Percentiles rank a stretch among this genome's conserved stretches.
These are phyloP conservation scores for Macrotyloma uniflorum DNA, from an alignment of 306 rosid genomes.

Conservation along the genomic window DNA sequence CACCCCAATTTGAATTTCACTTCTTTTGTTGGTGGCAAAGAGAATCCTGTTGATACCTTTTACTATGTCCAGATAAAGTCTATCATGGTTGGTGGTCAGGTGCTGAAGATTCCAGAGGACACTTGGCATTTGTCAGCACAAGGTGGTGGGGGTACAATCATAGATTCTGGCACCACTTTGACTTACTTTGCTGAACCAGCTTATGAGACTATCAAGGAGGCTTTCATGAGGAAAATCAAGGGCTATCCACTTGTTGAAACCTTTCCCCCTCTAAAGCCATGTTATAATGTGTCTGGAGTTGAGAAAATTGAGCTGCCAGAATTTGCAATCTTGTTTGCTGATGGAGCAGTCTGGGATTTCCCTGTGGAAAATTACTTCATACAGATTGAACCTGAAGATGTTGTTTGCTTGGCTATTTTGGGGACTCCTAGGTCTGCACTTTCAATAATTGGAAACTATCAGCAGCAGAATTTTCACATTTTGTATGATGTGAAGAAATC, in stretches of 20 bases:
- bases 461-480: slow-evolving; percentile 86
- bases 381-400: slow-evolving; percentile 56
- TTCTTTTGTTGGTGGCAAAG: slow-evolving; percentile 63
- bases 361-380: slow-evolving; percentile 83
- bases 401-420: slow-evolving; percentile 73
- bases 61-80: slow-evolving; percentile 72
- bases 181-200: slow-evolving; percentile 84
- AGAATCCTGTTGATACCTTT: slow-evolving; percentile 76
- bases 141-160: slow-evolving; percentile 78
- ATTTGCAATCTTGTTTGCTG: slow-evolving; percentile 61
- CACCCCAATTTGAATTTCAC: slow-evolving; percentile 75
- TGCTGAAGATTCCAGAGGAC: slow-evolving; percentile 58
- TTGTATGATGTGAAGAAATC: slow-evolving; percentile 73
- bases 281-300: slow-evolving; percentile 76
- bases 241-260: slow-evolving; percentile 54
- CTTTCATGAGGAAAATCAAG: slow-evolving; percentile 60
- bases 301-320: slow-evolving; percentile 68
- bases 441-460: slow-evolving; percentile 84
- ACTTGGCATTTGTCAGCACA: slow-evolving; percentile 62
- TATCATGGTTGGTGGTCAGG: slow-evolving; percentile 65
- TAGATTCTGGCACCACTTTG: slow-evolving; percentile 87
- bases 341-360: slow-evolving; percentile 80
- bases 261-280: slow-evolving; percentile 66
- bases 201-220: slow-evolving; percentile 60
- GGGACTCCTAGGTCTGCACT: slow-evolving; percentile 66